Evolutionary conservation across 2,329 filamentous ascomycete species (phyloP).

Genomic region (Orbilia blumenaviensis): DNA sequence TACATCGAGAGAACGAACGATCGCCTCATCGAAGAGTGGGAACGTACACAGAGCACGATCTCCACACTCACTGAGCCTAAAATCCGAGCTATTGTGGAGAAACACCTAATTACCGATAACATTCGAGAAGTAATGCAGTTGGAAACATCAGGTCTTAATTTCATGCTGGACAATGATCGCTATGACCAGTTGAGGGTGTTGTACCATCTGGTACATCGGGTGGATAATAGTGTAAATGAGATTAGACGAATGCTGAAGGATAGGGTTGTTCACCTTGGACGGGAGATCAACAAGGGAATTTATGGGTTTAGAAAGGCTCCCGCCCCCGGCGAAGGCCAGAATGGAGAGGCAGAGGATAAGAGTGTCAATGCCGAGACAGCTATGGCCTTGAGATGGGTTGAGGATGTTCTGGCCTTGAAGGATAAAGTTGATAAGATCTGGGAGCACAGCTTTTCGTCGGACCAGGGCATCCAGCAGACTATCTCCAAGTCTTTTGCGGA

Average conservation of each 20-base stretch:
- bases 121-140: slow-evolving; percentile 83
- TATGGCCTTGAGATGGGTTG: slow-evolving; percentile 92
- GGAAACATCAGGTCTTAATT: slow-evolving; percentile 81
- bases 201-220: slow-evolving; percentile 79
- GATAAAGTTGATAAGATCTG: slow-evolving; percentile 87
- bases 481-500: slow-evolving; percentile 87
- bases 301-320: slow-evolving; percentile 64
- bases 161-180: slow-evolving; percentile 92
- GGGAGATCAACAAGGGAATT: slow-evolving; percentile 78
- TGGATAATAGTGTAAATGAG: slow-evolving; percentile 77
- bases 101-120: slow-evolving; percentile 79
- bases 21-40: slow-evolving; percentile 80
- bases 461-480: slow-evolving; percentile 80
- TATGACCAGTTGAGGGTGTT: slow-evolving; percentile 80
- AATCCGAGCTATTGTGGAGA: slow-evolving; percentile 79
- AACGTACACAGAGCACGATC: slow-evolving; percentile 83
- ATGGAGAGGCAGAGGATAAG: slow-evolving; percentile 64
- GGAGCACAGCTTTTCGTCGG: slow-evolving; percentile 75
- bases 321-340: slow-evolving; percentile 61
- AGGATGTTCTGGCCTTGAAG: slow-evolving; percentile 85
- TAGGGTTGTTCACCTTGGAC: slow-evolving; percentile 80
- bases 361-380: slow-evolving; percentile 70
- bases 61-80: slow-evolving; percentile 76
- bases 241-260: slow-evolving; percentile 76
- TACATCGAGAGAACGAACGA: slow-evolving; percentile 81